A percentile compares a stretch with the other conserved stretches of the same genome.
phyloP scores from a whole-genome alignment of 192 early-diverging fungal genomes.

The Ramicandelaber brevisporus region DNA sequence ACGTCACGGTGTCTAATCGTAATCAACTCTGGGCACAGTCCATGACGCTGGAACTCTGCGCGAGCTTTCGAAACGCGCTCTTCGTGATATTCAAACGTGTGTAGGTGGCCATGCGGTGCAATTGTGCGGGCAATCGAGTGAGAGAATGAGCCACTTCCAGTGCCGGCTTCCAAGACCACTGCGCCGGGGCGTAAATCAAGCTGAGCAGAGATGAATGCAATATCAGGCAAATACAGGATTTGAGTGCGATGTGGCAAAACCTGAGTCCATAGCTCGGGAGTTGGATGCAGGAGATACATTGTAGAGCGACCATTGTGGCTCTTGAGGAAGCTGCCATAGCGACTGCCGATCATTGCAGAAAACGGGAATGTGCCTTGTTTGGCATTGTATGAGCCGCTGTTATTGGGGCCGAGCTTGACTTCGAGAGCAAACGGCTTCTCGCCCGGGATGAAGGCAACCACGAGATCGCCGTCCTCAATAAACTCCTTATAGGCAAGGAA shows the following conservation, averaged over 20 bases:
- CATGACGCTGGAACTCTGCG: constrained; percentile 62
- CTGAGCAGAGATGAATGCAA: constrained; percentile 60
- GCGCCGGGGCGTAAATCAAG: constrained; percentile 69
- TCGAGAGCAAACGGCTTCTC: constrained; percentile 37
- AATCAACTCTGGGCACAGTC: constrained; percentile 33
- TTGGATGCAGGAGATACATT: constrained; percentile 68
- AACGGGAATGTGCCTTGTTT: too few relatives aligned
- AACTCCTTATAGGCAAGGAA: constrained; percentile 17
- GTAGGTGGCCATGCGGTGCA: constrained; percentile 67
- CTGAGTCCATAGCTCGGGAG: constrained; percentile 88
- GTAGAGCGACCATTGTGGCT: constrained; percentile 43
- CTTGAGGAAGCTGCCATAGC: constrained; percentile 58
- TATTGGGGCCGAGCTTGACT: constrained; percentile 29
- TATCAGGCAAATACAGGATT: constrained; percentile 86
- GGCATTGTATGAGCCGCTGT: too few relatives aligned
- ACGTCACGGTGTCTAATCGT: constrained; percentile 65
- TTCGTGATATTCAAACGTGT: constrained; percentile 84
- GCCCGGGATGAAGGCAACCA: constrained; percentile 43
- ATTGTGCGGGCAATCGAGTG: constrained; percentile 78
- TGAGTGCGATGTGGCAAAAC: constrained; percentile 86
- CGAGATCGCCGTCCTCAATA: constrained; percentile 57
- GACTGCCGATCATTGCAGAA: constrained; percentile 43
- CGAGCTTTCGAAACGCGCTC: constrained; percentile 33
- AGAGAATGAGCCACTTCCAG: constrained; percentile 92
- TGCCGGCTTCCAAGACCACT: constrained; percentile 73